A percentile compares a stretch with the other conserved stretches of the same genome.
These are phyloP conservation scores for Plectosphaerella cucumerina DNA, from an alignment of 2,329 filamentous ascomycete genomes.

Conservation along the genomic window DNA sequence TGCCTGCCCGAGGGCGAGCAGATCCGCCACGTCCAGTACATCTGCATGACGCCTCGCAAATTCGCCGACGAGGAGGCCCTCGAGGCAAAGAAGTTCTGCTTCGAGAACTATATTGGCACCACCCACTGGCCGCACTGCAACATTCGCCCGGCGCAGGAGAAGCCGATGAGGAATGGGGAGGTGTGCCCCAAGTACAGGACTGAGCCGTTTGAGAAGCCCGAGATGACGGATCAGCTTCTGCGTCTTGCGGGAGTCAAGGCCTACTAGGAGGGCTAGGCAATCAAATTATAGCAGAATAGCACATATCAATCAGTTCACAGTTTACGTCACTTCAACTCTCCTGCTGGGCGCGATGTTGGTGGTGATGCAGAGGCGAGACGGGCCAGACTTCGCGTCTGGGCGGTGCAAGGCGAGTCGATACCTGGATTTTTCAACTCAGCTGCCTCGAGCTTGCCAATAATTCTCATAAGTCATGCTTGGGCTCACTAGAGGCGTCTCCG, in stretches of 20 bases:
- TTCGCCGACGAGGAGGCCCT: conserved; percentile 26
- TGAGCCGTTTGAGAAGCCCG: conserved; percentile 18
- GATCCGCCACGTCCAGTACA: conserved; percentile 30
- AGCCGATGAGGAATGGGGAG: conserved; percentile 28
- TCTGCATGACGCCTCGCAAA: conserved; percentile 28
- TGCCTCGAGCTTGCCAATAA: too few relatives aligned
- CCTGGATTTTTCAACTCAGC: too few relatives aligned
- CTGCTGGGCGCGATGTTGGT: too few relatives aligned
- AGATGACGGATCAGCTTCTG: conserved; percentile 18
- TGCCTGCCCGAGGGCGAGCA: conserved; percentile 27
- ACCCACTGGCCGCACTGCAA: conserved; percentile 30
- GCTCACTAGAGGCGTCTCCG: too few relatives aligned
- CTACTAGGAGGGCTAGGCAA: neutral
- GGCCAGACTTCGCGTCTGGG: too few relatives aligned
- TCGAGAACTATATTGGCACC: conserved; percentile 18
- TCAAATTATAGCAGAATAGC: too few relatives aligned
- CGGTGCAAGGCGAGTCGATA: too few relatives aligned
- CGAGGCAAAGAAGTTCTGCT: conserved; percentile 13
- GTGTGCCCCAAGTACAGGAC: conserved; percentile 28
- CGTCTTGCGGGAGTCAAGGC: conserved; percentile 21
- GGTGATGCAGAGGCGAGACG: too few relatives aligned
- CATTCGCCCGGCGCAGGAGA: conserved; percentile 26
- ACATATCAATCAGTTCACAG: too few relatives aligned
- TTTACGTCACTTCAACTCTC: too few relatives aligned
- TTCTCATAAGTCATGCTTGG: too few relatives aligned